Evolutionary conservation across 352 stramenopile genomes (phyloP).

Genomic region (Phytophthora sojae): DNA sequence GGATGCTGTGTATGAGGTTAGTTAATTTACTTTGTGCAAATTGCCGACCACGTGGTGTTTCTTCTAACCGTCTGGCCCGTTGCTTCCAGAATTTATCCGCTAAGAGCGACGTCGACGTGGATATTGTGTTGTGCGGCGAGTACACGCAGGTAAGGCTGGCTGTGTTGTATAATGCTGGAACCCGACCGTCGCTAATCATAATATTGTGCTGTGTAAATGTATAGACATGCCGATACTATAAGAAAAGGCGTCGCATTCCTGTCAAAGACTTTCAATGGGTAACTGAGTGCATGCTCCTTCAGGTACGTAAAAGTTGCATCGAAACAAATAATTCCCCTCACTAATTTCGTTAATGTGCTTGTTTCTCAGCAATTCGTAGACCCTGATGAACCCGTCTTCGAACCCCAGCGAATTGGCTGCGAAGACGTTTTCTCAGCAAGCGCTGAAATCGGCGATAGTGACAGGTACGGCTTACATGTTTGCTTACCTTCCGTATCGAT

Average conservation of each 20-base stretch:
- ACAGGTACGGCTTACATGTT: conserved; percentile 43
- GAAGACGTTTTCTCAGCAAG: conserved; percentile 53
- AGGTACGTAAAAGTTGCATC: conserved; percentile 45
- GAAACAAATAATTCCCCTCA: neutral
- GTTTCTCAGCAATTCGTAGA: conserved; percentile 55
- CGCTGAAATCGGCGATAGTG: conserved; percentile 65
- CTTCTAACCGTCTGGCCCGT: neutral
- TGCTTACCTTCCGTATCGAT: too few relatives aligned
- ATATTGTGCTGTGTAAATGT: neutral
- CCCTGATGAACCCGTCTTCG: conserved; percentile 47
- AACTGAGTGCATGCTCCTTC: conserved; percentile 82
- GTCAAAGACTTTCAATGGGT: conserved; percentile 84
- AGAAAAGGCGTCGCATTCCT: conserved; percentile 40
- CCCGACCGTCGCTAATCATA: neutral
- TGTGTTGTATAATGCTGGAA: neutral
- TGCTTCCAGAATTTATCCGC: conserved; percentile 55
- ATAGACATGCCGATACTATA: conserved; percentile 67
- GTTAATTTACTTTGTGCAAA: neutral
- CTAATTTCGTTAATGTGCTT: neutral
- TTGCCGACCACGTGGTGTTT: neutral
- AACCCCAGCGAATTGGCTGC: conserved; percentile 43
- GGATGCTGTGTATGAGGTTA: conserved; percentile 61
- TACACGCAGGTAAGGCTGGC: conserved; percentile 63
- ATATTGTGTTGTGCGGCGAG: conserved; percentile 76
- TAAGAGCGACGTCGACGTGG: conserved; percentile 45